Evolutionary conservation across 495 filamentous ascomycete species (phyloP).

Genomic region (Xylaria bambusicola): DNA sequence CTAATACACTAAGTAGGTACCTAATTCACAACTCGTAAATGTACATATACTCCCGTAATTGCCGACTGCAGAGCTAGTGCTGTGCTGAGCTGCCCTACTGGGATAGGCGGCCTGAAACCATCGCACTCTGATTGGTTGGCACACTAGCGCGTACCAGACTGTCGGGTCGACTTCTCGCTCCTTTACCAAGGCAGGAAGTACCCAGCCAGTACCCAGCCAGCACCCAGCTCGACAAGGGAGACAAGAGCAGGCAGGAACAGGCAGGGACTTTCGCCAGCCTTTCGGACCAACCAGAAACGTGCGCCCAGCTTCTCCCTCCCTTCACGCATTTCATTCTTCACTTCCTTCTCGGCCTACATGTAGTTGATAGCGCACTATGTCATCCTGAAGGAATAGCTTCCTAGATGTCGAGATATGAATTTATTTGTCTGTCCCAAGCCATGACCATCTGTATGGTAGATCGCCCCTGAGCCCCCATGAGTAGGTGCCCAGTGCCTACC

Average conservation of each 20-base stretch:
- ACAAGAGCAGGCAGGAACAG: too few species aligned
- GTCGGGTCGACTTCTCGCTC: slow-evolving; percentile 9
- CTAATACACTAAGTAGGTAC: background rate
- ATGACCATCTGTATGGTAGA: too few species aligned
- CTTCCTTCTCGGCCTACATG: background rate
- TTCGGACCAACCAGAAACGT: background rate
- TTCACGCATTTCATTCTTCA: background rate
- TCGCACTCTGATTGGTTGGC: slow-evolving; percentile 1
- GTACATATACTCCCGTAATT: background rate
- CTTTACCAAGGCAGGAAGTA: too few species aligned
- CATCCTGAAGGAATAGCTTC: background rate
- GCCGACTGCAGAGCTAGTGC: slow-evolving; percentile 7
- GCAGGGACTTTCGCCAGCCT: too few species aligned
- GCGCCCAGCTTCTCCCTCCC: background rate
- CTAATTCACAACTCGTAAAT: background rate
- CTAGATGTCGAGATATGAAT: background rate
- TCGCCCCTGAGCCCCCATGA: too few species aligned
- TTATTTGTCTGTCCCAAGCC: background rate
- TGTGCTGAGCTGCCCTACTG: slow-evolving; percentile 9
- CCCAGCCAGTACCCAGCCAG: background rate
- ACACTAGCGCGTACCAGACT: slow-evolving; percentile 7
- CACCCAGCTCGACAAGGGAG: too few species aligned
- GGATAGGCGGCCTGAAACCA: slow-evolving; percentile 8
- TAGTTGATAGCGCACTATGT: background rate
- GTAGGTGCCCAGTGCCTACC: too few species aligned